Evolutionary conservation across 306 rosid genomes (phyloP).

Genomic region (Mimosa bimucronata): DNA sequence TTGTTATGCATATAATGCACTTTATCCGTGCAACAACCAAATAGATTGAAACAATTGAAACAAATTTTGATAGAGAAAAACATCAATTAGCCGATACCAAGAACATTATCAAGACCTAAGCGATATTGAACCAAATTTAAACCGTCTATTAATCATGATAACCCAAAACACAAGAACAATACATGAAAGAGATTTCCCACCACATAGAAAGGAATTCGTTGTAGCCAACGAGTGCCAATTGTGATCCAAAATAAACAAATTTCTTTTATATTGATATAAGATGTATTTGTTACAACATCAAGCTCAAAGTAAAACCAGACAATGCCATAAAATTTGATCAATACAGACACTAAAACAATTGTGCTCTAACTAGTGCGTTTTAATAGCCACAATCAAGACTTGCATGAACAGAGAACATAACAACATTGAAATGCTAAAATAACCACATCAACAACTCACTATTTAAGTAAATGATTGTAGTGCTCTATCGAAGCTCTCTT

Average conservation of each 20-base stretch:
- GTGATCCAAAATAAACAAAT: slow-evolving; percentile 28
- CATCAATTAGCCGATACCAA: background rate
- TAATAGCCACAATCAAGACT: slow-evolving; percentile 37
- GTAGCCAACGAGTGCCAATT: background rate
- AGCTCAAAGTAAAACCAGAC: slow-evolving; percentile 31
- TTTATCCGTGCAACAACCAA: background rate
- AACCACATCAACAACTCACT: slow-evolving; percentile 37
- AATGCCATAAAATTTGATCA: slow-evolving; percentile 42
- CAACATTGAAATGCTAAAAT: slow-evolving; percentile 40
- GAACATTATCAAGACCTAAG: background rate
- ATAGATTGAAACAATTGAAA: background rate
- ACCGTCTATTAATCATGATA: background rate
- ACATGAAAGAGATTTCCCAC: background rate
- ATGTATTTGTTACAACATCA: slow-evolving; percentile 48
- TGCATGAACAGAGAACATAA: slow-evolving; percentile 41
- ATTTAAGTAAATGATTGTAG: slow-evolving; percentile 67
- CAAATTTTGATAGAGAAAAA: too few species aligned
- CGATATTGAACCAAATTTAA: background rate
- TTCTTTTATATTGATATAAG: slow-evolving; percentile 31
- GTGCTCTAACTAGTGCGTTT: slow-evolving; percentile 46
- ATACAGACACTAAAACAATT: slow-evolving; percentile 42
- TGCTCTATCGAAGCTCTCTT: slow-evolving; percentile 90
- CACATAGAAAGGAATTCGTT: too few species aligned
- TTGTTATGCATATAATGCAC: background rate
- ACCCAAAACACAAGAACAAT: background rate